These are phyloP conservation scores for Didymella arachidicola DNA, from an alignment of 2,329 filamentous ascomycete species.

Conservation along the genomic window DNA sequence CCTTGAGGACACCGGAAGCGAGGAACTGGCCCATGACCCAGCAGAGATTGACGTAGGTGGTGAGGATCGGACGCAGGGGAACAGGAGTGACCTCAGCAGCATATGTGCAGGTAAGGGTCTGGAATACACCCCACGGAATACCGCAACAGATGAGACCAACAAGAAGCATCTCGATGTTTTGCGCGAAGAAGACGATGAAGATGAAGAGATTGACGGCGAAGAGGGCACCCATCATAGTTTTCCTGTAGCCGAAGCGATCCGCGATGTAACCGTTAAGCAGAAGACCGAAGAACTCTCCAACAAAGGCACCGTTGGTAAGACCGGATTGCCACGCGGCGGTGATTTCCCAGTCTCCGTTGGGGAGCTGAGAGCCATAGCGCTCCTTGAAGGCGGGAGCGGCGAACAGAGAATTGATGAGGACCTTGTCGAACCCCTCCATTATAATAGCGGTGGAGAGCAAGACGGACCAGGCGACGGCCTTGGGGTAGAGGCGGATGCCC, in stretches of 20 bases:
- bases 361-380: conserved; percentile 50
- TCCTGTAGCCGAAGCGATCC: conserved; percentile 54
- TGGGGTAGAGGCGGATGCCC: conserved; percentile 82
- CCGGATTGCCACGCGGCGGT: conserved; percentile 58
- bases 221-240: conserved; percentile 49
- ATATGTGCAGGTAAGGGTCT: conserved; percentile 58
- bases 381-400: conserved; percentile 56
- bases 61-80: conserved; percentile 65
- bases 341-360: conserved; percentile 52
- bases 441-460: conserved; percentile 86
- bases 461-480: conserved; percentile 83
- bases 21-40: conserved; percentile 79
- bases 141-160: conserved; percentile 63
- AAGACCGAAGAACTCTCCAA: conserved; percentile 56
- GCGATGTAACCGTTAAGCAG: conserved; percentile 56
- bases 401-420: conserved; percentile 80
- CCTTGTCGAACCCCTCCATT: conserved; percentile 91
- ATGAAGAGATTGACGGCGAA: conserved; percentile 42
- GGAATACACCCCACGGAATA: conserved; percentile 56
- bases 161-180: conserved; percentile 63
- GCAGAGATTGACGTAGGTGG: conserved; percentile 78
- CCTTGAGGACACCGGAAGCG: conserved; percentile 73
- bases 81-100: conserved; percentile 72
- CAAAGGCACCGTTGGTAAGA: conserved; percentile 56
- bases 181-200: conserved; percentile 49